A percentile compares a stretch with the other conserved stretches of the same genome.
These are phyloP conservation scores for Plasmodium malariae DNA, from an alignment of 169 alveolate genomes.

Conservation along the genomic window DNA sequence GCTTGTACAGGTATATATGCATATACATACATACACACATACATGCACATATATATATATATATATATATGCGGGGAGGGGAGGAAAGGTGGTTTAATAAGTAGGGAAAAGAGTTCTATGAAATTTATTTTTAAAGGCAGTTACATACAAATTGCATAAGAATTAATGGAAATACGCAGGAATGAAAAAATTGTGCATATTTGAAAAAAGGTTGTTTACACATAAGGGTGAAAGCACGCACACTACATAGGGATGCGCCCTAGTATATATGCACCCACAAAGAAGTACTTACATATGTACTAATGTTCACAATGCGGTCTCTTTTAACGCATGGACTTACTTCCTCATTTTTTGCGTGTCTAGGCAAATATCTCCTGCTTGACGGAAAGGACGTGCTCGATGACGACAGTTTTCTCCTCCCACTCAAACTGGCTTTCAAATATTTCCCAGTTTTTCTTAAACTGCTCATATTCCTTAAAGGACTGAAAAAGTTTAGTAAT, in stretches of 20 bases:
- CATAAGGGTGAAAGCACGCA: not conserved
- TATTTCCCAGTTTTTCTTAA: conserved; percentile 81
- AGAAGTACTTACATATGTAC: not conserved
- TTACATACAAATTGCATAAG: too few species aligned
- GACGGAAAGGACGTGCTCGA: conserved; percentile 63
- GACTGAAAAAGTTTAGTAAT: conserved; percentile 47
- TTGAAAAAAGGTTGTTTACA: too few species aligned
- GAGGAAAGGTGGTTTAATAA: not conserved
- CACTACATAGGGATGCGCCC: not conserved
- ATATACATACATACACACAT: too few species aligned
- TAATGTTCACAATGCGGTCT: too few species aligned
- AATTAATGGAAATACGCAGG: not conserved
- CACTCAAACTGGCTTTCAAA: conserved; percentile 81
- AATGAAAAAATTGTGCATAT: too few species aligned
- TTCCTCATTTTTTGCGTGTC: not conserved
- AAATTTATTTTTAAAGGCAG: too few species aligned
- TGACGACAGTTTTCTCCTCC: conserved; percentile 78
- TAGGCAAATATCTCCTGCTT: conserved; percentile 64
- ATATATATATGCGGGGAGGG: too few species aligned
- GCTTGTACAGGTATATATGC: too few species aligned
- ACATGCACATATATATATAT: too few species aligned
- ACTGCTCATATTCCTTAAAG: conserved; percentile 71
- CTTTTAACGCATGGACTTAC: not conserved
- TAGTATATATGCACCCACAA: not conserved
- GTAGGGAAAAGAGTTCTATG: not conserved